Conservation (phyloP, 2,329 filamentous ascomycete species). For the Talaromyces sp. region DNA sequence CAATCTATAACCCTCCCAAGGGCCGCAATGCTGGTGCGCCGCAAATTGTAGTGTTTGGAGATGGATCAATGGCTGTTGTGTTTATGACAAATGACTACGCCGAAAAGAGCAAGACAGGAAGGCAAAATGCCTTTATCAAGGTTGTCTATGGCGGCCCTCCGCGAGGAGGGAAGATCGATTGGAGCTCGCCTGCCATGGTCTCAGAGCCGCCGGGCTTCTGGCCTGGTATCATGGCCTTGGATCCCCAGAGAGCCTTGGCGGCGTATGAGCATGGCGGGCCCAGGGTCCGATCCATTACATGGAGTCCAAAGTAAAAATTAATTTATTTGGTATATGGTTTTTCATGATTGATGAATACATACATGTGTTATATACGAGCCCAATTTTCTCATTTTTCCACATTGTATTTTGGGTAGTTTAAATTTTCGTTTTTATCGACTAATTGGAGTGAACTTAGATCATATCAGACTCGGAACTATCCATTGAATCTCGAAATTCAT, state of each 20-base stretch:
- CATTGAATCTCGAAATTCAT: background rate
- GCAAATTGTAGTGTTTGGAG: slow-evolving; percentile 40
- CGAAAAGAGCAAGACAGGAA: slow-evolving; percentile 30
- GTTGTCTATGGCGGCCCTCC: slow-evolving; percentile 34
- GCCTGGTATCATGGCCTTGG: slow-evolving; percentile 34
- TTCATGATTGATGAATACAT: no score
- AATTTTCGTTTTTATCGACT: background rate
- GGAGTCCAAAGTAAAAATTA: background rate
- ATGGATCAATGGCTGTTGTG: slow-evolving; percentile 38
- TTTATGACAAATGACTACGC: slow-evolving; percentile 48
- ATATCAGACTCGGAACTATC: background rate
- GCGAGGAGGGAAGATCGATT: slow-evolving; percentile 28
- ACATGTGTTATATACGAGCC: no score
- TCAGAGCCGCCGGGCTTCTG: slow-evolving; percentile 31
- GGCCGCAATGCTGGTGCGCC: slow-evolving; percentile 43
- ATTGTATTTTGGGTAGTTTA: background rate
- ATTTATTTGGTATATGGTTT: background rate
- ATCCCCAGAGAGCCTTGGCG: slow-evolving; percentile 22
- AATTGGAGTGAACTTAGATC: background rate
- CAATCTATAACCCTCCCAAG: slow-evolving; percentile 37
- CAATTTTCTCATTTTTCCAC: no score
- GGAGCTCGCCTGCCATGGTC: slow-evolving; percentile 29
- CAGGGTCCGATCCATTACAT: slow-evolving; percentile 19
- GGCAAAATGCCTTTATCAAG: slow-evolving; percentile 39
- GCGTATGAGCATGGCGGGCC: slow-evolving; percentile 28